These are phyloP conservation scores for Lichenothelia convexa DNA, from an alignment of 495 filamentous ascomycete genomes.

Conservation along the genomic window DNA sequence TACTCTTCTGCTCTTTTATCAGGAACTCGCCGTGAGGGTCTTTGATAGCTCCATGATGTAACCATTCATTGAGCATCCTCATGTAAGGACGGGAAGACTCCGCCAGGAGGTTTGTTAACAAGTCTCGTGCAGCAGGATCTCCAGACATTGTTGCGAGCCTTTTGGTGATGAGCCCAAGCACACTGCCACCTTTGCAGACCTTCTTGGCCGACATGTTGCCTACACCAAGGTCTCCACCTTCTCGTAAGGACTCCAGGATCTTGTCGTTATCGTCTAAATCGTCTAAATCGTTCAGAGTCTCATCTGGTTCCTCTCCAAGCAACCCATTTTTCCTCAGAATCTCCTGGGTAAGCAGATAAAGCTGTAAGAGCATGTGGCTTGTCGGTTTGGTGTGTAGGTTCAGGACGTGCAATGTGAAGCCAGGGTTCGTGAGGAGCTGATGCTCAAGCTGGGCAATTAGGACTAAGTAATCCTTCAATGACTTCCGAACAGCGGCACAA, in stretches of 20 bases:
- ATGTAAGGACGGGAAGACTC: constrained; percentile 92
- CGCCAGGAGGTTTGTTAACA: constrained; percentile 62
- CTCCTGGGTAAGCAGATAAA: constrained; percentile 75
- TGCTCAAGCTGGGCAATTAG: constrained; percentile 85
- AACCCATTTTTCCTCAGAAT: constrained; percentile 72
- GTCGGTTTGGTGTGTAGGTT: constrained; percentile 83
- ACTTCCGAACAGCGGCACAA: constrained; percentile 78
- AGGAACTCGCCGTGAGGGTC: constrained; percentile 91
- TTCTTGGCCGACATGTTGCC: constrained; percentile 73
- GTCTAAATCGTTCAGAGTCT: constrained; percentile 62
- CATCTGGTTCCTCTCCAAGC: constrained; percentile 69
- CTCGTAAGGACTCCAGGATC: constrained; percentile 61
- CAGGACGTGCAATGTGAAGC: constrained; percentile 79
- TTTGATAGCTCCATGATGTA: constrained; percentile 87
- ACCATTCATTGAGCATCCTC: constrained; percentile 96
- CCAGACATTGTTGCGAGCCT: constrained; percentile 76
- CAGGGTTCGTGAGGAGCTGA: constrained; percentile 68
- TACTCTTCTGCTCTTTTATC: constrained; percentile 89
- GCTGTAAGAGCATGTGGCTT: constrained; percentile 69
- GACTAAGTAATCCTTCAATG: constrained; percentile 82
- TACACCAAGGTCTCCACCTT: constrained; percentile 58
- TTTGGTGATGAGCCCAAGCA: constrained; percentile 67
- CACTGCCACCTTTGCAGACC: constrained; percentile 84
- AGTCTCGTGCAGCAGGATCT: constrained; percentile 64
- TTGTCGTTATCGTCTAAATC: constrained; percentile 74